Percentiles rank a stretch among this genome's conserved stretches.
phyloP scores from a whole-genome alignment of 768 basidiomycete genomes.

The Mycena galericulata region DNA sequence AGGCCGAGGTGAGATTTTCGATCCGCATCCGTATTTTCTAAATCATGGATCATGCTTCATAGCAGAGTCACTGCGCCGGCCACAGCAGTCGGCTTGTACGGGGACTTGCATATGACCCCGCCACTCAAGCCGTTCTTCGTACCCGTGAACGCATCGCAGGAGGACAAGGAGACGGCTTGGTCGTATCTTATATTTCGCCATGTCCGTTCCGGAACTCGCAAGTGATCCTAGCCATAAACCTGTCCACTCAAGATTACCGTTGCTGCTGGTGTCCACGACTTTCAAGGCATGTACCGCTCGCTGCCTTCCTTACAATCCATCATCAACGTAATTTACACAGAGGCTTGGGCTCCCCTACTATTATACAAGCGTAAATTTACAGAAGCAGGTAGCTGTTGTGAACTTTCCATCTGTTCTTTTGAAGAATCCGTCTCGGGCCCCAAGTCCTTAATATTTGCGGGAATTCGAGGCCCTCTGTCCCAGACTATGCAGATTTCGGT shows the following conservation, averaged over 20 bases:
- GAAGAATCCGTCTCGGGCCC: neutral
- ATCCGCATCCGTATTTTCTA: neutral
- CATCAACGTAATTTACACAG: neutral
- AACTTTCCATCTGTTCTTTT: neutral
- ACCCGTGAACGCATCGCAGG: neutral
- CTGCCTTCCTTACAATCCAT: too few relatives aligned
- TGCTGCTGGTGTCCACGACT: conserved; percentile 4
- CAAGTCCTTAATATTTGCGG: neutral
- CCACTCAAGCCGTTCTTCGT: conserved; percentile 5
- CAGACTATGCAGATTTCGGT: too few relatives aligned
- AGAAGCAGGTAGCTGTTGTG: neutral
- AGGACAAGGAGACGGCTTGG: conserved; percentile 6
- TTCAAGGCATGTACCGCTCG: neutral
- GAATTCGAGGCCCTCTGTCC: too few relatives aligned
- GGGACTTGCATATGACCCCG: conserved; percentile 6
- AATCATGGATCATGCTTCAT: neutral
- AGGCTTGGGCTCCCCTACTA: conserved; percentile 11
- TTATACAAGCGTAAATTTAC: neutral
- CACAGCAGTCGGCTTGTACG: neutral
- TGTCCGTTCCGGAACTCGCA: conserved; percentile 4
- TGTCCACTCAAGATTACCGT: neutral
- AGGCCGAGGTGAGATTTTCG: neutral
- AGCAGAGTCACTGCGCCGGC: neutral
- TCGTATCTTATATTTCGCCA: conserved; percentile 20
- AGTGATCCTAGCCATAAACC: neutral